A percentile compares a stretch with the other conserved stretches of the same genome.
phyloP scores from a whole-genome alignment of 441 rosid species.

The Croton laevigatus region DNA sequence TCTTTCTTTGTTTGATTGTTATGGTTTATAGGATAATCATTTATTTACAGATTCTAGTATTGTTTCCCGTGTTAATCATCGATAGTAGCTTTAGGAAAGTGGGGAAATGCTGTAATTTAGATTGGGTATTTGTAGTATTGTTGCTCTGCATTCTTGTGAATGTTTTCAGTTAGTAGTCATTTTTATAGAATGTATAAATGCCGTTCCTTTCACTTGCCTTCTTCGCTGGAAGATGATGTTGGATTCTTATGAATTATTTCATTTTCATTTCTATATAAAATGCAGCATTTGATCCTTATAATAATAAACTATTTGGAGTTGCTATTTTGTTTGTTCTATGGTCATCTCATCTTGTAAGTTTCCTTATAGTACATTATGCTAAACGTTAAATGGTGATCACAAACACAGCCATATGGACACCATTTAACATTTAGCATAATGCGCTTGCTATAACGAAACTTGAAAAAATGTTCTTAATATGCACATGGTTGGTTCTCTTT shows the following conservation, averaged over 20 bases:
- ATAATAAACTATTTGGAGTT: background rate
- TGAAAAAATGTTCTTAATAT: too few relatives aligned
- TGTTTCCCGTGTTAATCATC: background rate
- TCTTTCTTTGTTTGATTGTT: background rate
- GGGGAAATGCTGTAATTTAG: background rate
- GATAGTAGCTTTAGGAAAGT: background rate
- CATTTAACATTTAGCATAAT: background rate
- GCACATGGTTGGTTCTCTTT: background rate
- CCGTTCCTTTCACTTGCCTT: background rate
- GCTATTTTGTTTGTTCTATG: conserved; percentile 3
- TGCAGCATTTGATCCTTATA: background rate
- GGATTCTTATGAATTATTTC: background rate
- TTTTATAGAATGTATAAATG: background rate
- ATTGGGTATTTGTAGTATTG: too few relatives aligned
- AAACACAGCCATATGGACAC: too few relatives aligned
- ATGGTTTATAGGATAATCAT: too few relatives aligned
- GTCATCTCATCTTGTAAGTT: background rate
- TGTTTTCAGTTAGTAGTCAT: background rate
- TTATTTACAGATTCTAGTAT: too few relatives aligned
- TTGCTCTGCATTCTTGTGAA: background rate
- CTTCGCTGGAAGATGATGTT: too few relatives aligned
- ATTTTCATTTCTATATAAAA: background rate
- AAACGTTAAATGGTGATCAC: too few relatives aligned
- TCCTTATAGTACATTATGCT: too few relatives aligned
- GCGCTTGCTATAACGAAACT: background rate